Percentiles rank a stretch among this genome's conserved stretches.
Conservation (phyloP, 176 grass and related monocot genomes). For the Cenchrus fungigraminus region DNA sequence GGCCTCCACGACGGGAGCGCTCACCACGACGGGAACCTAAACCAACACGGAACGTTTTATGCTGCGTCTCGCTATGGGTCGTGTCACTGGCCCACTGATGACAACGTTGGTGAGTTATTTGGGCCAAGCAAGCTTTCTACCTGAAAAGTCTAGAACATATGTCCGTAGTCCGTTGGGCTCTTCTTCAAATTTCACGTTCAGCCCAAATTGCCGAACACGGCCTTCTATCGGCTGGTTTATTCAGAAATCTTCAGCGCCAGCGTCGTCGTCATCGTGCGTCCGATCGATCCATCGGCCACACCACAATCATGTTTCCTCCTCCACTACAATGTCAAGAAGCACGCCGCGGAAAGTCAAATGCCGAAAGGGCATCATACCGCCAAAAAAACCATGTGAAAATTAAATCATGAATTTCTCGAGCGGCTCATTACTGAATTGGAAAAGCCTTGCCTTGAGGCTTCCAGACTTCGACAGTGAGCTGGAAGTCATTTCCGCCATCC, state of each 20-base stretch:
- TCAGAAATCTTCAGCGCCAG: not conserved
- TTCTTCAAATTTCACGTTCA: too few species aligned
- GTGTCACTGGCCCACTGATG: too few species aligned
- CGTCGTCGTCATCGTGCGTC: too few species aligned
- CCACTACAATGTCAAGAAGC: not conserved
- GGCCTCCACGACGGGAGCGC: too few species aligned
- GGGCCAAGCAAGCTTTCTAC: too few species aligned
- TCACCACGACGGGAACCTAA: too few species aligned
- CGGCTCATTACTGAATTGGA: not conserved
- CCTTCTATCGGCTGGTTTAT: not conserved
- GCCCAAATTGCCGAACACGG: not conserved
- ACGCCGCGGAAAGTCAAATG: not conserved
- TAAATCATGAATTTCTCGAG: slow-evolving; percentile 16
- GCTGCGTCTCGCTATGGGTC: too few species aligned
- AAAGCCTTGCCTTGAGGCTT: not conserved
- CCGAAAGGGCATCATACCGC: not conserved
- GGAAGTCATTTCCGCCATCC: slow-evolving; percentile 40
- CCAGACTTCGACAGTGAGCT: slow-evolving; percentile 33
- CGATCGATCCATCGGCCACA: not conserved
- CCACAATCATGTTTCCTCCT: not conserved
- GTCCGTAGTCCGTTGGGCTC: too few species aligned
- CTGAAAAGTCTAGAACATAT: too few species aligned
- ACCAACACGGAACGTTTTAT: too few species aligned
- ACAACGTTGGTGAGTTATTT: too few species aligned
- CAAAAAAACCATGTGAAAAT: slow-evolving; percentile 18